These are phyloP conservation scores for Claviceps africana DNA, from an alignment of 2,329 filamentous ascomycete genomes.

Conservation along the genomic window DNA sequence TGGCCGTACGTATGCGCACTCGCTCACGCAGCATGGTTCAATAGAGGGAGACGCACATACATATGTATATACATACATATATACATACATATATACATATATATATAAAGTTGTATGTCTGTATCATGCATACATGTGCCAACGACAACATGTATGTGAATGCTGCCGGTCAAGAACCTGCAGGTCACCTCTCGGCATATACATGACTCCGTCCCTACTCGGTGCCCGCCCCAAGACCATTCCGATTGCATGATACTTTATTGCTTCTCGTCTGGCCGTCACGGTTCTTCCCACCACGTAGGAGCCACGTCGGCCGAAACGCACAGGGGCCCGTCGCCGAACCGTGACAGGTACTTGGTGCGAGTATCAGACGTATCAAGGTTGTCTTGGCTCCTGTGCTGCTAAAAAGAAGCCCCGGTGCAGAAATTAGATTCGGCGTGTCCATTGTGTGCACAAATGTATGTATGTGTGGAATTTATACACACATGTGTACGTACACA, in stretches of 20 bases:
- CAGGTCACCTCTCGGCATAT: background rate
- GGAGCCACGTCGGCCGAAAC: background rate
- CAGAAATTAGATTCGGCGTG: background rate
- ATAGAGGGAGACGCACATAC: too few species aligned
- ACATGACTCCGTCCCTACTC: background rate
- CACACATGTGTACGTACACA: too few species aligned
- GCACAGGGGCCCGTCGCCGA: too few species aligned
- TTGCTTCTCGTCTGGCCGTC: background rate
- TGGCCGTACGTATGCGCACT: background rate
- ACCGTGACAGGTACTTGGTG: too few species aligned
- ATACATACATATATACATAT: background rate
- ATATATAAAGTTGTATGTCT: background rate
- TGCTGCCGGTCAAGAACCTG: background rate
- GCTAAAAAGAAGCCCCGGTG: background rate
- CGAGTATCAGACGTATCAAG: background rate
- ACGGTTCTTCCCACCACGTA: background rate
- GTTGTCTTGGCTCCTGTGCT: background rate
- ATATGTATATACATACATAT: background rate
- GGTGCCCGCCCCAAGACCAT: too few species aligned
- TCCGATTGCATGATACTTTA: too few species aligned
- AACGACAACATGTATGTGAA: background rate
- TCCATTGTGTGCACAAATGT: background rate
- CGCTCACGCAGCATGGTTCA: too few species aligned
- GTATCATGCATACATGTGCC: background rate
- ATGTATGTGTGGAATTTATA: too few species aligned